A percentile compares a stretch with the other conserved stretches of the same genome.
phyloP scores from a whole-genome alignment of 495 filamentous ascomycete species.

The Neurospora tetrasperma region DNA sequence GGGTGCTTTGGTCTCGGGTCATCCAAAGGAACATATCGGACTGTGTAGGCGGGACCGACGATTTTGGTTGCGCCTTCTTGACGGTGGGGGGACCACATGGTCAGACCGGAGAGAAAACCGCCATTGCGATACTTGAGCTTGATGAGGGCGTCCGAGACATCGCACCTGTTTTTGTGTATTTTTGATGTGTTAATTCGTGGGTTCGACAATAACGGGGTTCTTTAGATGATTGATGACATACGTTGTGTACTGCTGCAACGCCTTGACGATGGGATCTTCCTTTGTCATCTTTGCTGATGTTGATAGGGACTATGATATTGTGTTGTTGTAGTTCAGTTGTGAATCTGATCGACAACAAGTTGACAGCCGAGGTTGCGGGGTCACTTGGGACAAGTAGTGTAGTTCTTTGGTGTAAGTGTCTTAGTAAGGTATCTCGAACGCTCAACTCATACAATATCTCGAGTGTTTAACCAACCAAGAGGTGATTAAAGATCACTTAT shows the following conservation, averaged over 20 bases:
- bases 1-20: conserved; percentile 36
- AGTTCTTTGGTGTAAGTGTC: not conserved
- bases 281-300: conserved; percentile 10
- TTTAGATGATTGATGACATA: conserved; percentile 8
- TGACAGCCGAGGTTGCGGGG: not conserved
- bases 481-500: not conserved
- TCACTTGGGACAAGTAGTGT: not conserved
- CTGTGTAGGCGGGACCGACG: conserved; percentile 48
- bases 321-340: not conserved
- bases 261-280: conserved; percentile 28
- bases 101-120: conserved; percentile 47
- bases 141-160: conserved; percentile 37
- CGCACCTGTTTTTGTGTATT: conserved; percentile 21
- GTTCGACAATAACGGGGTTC: not conserved
- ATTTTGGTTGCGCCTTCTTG: conserved; percentile 44
- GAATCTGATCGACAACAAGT: not conserved
- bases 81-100: conserved; percentile 45
- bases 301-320: not conserved
- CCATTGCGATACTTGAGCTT: conserved; percentile 43
- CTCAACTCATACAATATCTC: not conserved
- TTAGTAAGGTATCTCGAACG: not conserved
- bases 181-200: not conserved
- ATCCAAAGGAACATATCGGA: conserved; percentile 39
- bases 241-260: conserved; percentile 34
- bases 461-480: no score